These are phyloP conservation scores for Fusarium chaquense DNA, from an alignment of 2,329 filamentous ascomycete genomes.

Conservation along the genomic window DNA sequence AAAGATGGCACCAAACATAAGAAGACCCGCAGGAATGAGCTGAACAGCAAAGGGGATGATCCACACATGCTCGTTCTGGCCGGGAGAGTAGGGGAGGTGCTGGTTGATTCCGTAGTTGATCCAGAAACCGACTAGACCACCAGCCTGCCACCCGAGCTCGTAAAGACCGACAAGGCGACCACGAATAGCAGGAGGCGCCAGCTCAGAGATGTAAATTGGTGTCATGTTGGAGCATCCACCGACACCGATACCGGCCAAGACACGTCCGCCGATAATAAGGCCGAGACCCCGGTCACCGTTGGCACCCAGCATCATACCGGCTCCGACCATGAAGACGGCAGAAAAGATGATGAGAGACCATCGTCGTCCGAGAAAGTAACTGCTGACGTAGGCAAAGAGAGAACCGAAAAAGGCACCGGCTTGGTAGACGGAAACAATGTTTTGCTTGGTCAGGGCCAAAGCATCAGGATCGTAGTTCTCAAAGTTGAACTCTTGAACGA, in stretches of 20 bases:
- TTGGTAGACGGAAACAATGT: constrained; percentile 85
- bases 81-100: constrained; percentile 58
- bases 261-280: constrained; percentile 70
- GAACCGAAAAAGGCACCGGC: constrained; percentile 86
- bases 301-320: constrained; percentile 78
- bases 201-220: constrained; percentile 71
- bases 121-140: constrained; percentile 74
- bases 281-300: constrained; percentile 72
- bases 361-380: constrained; percentile 75
- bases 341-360: constrained; percentile 72
- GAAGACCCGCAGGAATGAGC: constrained; percentile 73
- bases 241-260: constrained; percentile 72
- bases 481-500: constrained; percentile 76
- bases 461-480: constrained; percentile 58
- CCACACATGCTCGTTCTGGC: constrained; percentile 63
- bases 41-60: constrained; percentile 74
- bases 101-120: constrained; percentile 73
- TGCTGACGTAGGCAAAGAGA: constrained; percentile 74
- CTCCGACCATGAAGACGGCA: constrained; percentile 75
- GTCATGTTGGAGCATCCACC: constrained; percentile 73
- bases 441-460: constrained; percentile 73
- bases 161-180: constrained; percentile 75
- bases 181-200: constrained; percentile 71
- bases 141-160: constrained; percentile 74
- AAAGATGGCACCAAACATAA: constrained; percentile 70